Base-by-base conservation (phyloP, 495 filamentous ascomycete species). In the Penicillium cinerascens region DNA sequence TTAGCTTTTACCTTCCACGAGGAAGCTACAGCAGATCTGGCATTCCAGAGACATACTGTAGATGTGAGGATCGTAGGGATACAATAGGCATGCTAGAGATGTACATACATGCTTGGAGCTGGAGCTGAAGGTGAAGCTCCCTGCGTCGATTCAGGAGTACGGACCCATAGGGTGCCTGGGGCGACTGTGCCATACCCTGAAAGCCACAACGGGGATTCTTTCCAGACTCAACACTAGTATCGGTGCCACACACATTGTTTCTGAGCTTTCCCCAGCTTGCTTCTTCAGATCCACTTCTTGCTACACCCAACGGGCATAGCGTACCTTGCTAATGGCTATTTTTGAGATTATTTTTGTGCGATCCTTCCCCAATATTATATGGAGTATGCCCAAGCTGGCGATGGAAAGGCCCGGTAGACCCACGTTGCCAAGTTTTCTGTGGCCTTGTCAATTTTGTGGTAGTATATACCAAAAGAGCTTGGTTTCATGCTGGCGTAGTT, bases 261-360 rank as follows among this genome's bases (percentile, higher is more conserved):
- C 18, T 38, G 27, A 57, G 49, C 41, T 61, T 60, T 61, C 58
- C 58, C 58, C 58, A 57, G 58, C 54, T 61, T 46, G 58, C 54
- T 61, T 39, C 15, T 50, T 47, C 43, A 61, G 57, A 60, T 60
- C 57, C 57, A 60, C 57, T 56, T 33, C 35, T 50, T 50, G 47
- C 47, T 51, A 51, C 44, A 49, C 57, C 47, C 44, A 60, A 55
- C 36, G 44, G 53, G 57, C 49, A 52, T 56, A 60, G 57, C 57
- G 52, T 53, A 36, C 35, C 51, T 46, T 50, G 38, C 1, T 15
- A 2, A n/a, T 21, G 13, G 8, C 27, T 29, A 21, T 40, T 11
- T n/a, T 48, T 35, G 44, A 10, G 1, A 33, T 33, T 29, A n/a
- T n/a, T n/a, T n/a, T n/a, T 33, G 29, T 33, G 29, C 29, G 29